A percentile compares a stretch with the other conserved stretches of the same genome.
phyloP scores from a whole-genome alignment of 805 yeast genomes.

The Naumovozyma baii region DNA sequence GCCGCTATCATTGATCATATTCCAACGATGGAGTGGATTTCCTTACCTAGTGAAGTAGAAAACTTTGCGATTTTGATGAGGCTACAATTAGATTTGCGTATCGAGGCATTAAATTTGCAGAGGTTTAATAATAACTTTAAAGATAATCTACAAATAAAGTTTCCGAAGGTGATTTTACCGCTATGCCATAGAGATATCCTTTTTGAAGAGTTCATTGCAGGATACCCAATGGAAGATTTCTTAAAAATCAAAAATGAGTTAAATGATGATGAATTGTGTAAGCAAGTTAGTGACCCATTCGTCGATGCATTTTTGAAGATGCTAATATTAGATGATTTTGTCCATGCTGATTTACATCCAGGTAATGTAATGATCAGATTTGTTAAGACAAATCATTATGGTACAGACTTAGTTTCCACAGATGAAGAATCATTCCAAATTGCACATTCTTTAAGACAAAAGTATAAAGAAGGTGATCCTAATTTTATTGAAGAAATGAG shows the following conservation, averaged over 20 bases:
- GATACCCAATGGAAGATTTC: slow-evolving; percentile 69
- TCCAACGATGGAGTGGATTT: slow-evolving; percentile 97
- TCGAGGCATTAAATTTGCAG: slow-evolving; percentile 74
- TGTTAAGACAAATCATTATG: slow-evolving; percentile 37
- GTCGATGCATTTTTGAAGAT: slow-evolving; percentile 86
- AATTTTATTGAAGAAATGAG: slow-evolving; percentile 36
- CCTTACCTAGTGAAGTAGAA: slow-evolving; percentile 87
- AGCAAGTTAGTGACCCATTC: slow-evolving; percentile 67
- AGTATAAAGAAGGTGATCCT: slow-evolving; percentile 11
- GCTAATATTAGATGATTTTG: slow-evolving; percentile 87
- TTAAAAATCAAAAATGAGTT: slow-evolving; percentile 36
- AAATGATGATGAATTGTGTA: slow-evolving; percentile 39
- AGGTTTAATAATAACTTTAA: slow-evolving; percentile 64
- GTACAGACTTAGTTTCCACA: slow-evolving; percentile 22
- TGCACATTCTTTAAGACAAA: slow-evolving; percentile 10
- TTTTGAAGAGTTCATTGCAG: slow-evolving; percentile 79
- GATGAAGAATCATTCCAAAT: slow-evolving; percentile 18
- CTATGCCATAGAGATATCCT: slow-evolving; percentile 62
- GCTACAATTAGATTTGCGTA: slow-evolving; percentile 77
- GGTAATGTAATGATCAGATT: slow-evolving; percentile 83
- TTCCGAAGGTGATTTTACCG: slow-evolving; percentile 46
- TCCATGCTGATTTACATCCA: slow-evolving; percentile 94
- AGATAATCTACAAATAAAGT: slow-evolving; percentile 49
- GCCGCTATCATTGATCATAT: slow-evolving; percentile 59
- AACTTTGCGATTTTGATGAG: slow-evolving; percentile 82